Base-by-base conservation (phyloP, 2,329 filamentous ascomycete genomes). In the Penicillium sp. region DNA sequence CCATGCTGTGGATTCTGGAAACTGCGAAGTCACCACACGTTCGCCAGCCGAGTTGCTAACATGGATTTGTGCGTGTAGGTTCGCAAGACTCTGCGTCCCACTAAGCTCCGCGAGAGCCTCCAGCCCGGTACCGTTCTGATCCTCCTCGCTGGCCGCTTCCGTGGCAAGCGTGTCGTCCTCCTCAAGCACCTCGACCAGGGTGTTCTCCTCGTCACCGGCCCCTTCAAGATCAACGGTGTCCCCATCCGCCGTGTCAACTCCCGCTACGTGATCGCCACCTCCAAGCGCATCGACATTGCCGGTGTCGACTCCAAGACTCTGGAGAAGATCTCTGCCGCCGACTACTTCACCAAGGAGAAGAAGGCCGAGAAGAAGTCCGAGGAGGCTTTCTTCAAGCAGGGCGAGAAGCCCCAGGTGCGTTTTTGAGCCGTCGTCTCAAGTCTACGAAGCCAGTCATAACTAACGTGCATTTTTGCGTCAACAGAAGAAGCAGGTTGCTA, bases 191-290 rank as follows among this genome's bases (percentile, higher is more conserved):
- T 99, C 74, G 84, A 90, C 75, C 90, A 96, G 83, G 94, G 94
- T 81, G 90, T 96, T 66, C 91, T 99, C 78, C 90, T 99, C 77
- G 91, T 99, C 72, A 99, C 94, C 75, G 94, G 94, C 72, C 94
- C 94, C 76, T 99, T 97, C 89, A 99, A 97, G 88, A 88, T 99
- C 82, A 99, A 99, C 83, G 94, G 94, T 79, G 94, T 99, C 65
- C 94, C 94, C 69, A 88, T 99, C 74, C 88, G 94, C 81, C 86
- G 89, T 77, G 76, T 78, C 55, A 78, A 78, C 67, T 63, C 75
- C 58, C 70, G 76, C 71, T 78, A 78, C 61, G 76, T 78, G 54
- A 78, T 78, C 64, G 75, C 76, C 61, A 78, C 76, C 65, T 76
- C 73, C 68, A 74, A 71, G 61, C 70, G 69, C 57, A 67, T 78